Conservation (phyloP, 306 rosid genomes). For the Spatholobus suberectus region DNA sequence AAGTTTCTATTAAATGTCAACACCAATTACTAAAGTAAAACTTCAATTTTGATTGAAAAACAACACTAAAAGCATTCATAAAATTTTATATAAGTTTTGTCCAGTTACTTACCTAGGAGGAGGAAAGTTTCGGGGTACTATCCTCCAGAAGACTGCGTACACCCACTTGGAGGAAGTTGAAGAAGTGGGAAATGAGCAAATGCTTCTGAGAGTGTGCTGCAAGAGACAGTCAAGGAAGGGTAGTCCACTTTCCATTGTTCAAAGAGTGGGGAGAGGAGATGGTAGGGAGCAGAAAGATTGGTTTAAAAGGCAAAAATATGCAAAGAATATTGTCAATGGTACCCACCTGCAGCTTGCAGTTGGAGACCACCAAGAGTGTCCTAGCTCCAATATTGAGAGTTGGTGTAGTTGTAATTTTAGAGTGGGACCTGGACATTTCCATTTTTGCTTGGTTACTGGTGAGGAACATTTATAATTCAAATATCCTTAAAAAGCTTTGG, state of each 20-base stretch:
- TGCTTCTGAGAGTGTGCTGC: conserved; percentile 74
- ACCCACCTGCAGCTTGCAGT: conserved; percentile 53
- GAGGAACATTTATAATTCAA: conserved; percentile 34
- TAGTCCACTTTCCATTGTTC: conserved; percentile 71
- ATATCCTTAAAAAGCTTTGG: conserved; percentile 20
- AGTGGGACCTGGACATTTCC: conserved; percentile 58
- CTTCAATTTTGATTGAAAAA: not conserved
- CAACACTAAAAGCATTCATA: not conserved
- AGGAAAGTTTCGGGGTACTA: conserved; percentile 84
- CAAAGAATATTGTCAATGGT: conserved; percentile 29
- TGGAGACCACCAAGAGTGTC: conserved; percentile 46
- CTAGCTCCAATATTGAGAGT: conserved; percentile 50
- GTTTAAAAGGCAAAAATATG: conserved; percentile 36
- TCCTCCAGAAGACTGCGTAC: conserved; percentile 88
- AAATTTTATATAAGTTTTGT: not conserved
- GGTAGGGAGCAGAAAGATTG: conserved; percentile 24
- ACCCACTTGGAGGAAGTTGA: conserved; percentile 84
- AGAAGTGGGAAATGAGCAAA: conserved; percentile 64
- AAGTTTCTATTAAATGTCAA: not conserved
- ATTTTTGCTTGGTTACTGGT: conserved; percentile 30
- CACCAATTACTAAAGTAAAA: not conserved
- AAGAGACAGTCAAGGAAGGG: conserved; percentile 80
- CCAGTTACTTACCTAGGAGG: conserved; percentile 72
- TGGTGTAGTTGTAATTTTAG: conserved; percentile 36
- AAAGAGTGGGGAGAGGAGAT: conserved; percentile 10